Conservation (phyloP, 1,284 basidiomycete genomes). For the Leccinum solheimii region DNA sequence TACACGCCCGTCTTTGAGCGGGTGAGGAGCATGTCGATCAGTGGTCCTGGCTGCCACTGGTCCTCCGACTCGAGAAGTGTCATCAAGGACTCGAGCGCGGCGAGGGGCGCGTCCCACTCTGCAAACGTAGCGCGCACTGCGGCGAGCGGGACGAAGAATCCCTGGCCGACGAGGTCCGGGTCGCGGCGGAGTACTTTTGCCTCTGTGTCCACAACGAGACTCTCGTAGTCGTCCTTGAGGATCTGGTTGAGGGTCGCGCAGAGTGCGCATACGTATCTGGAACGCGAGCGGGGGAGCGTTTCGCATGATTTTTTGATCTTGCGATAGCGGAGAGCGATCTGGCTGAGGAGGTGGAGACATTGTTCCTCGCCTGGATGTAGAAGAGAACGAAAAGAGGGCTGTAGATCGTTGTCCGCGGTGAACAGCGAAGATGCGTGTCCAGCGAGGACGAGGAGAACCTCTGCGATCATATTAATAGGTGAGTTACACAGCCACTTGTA, state of each 20-base stretch:
- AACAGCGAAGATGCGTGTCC: slow-evolving; percentile 85
- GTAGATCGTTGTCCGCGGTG: slow-evolving; percentile 53
- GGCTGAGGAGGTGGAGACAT: slow-evolving; percentile 71
- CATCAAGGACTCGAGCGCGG: slow-evolving; percentile 63
- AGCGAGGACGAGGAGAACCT: slow-evolving; percentile 78
- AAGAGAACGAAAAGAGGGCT: slow-evolving; percentile 66
- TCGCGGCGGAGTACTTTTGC: slow-evolving; percentile 74
- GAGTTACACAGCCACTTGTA: neutral
- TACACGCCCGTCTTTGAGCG: slow-evolving; percentile 76
- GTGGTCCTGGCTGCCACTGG: slow-evolving; percentile 67
- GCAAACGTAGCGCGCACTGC: slow-evolving; percentile 79
- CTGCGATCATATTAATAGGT: slow-evolving; percentile 53
- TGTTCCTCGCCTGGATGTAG: slow-evolving; percentile 86
- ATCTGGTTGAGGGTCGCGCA: slow-evolving; percentile 71
- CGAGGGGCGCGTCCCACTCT: slow-evolving; percentile 81
- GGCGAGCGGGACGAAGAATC: slow-evolving; percentile 81
- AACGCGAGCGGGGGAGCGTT: slow-evolving; percentile 56
- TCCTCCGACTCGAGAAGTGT: slow-evolving; percentile 56
- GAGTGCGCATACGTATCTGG: slow-evolving; percentile 76
- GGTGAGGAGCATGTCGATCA: slow-evolving; percentile 73
- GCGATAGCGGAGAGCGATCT: slow-evolving; percentile 71
- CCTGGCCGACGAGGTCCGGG: slow-evolving; percentile 65
- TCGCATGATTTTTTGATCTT: slow-evolving; percentile 61
- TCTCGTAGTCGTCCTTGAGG: slow-evolving; percentile 76
- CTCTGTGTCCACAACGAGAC: slow-evolving; percentile 78